Conservation (phyloP, 768 basidiomycete species). For the Tulasnella calospora region DNA sequence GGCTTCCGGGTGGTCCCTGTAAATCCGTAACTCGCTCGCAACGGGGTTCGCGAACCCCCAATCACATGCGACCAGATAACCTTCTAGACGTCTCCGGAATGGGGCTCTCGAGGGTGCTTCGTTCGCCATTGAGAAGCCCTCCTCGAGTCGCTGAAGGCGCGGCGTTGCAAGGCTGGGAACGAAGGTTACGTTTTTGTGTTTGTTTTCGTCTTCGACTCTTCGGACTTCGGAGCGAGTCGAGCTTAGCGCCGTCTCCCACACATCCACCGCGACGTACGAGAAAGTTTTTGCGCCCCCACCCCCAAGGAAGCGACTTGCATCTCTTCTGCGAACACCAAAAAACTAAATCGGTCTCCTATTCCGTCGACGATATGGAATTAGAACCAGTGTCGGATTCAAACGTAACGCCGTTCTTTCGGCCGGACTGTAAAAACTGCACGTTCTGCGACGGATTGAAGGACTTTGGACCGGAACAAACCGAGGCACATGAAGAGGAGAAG, state of each 20-base stretch:
- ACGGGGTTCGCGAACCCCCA: background rate
- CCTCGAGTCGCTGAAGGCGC: background rate
- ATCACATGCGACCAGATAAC: background rate
- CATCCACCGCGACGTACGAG: background rate
- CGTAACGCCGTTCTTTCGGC: slow-evolving; percentile 16
- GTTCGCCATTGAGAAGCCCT: slow-evolving; percentile 1
- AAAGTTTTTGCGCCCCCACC: background rate
- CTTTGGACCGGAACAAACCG: slow-evolving; percentile 1
- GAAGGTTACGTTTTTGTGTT: background rate
- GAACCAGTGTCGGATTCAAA: background rate
- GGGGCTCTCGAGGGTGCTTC: background rate
- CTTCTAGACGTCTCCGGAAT: slow-evolving; percentile 1
- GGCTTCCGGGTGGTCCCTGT: background rate
- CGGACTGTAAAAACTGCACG: slow-evolving; percentile 2
- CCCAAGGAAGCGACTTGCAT: background rate
- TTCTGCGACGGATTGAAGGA: slow-evolving; percentile 24
- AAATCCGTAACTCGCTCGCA: background rate
- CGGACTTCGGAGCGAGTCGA: background rate
- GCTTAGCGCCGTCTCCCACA: slow-evolving; percentile 4
- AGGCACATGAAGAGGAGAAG: background rate
- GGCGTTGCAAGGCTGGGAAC: background rate
- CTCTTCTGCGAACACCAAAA: background rate
- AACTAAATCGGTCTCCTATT: background rate
- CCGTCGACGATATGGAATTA: background rate
- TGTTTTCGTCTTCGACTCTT: background rate